These are phyloP conservation scores for Domatiomyces globalis DNA, from an alignment of 2,329 filamentous ascomycete genomes.

Conservation along the genomic window DNA sequence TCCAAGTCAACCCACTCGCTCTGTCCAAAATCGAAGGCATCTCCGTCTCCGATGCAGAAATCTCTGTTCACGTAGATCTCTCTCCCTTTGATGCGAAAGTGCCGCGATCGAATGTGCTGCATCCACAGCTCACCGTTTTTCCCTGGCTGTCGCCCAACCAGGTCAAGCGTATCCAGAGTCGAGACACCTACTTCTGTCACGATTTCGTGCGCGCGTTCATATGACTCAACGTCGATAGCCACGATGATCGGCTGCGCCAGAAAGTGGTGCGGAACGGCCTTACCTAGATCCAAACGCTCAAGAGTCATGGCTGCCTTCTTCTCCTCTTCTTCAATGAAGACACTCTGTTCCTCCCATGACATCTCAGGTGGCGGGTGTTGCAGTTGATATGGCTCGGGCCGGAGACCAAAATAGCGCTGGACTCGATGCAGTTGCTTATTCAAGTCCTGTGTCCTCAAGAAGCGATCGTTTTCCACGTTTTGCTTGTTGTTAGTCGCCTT, in stretches of 20 bases:
- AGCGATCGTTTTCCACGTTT: constrained; percentile 33
- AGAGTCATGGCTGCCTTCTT: constrained; percentile 18
- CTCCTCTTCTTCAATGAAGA: constrained; percentile 17
- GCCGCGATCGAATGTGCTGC: constrained; percentile 50
- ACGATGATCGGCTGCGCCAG: constrained; percentile 54
- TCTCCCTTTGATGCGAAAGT: constrained; percentile 64
- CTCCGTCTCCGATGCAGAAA: constrained; percentile 60
- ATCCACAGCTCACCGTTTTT: constrained; percentile 52
- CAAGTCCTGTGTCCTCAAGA: constrained; percentile 34
- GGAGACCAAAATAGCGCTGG: constrained; percentile 58
- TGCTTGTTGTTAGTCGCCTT: constrained; percentile 36
- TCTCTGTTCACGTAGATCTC: constrained; percentile 49
- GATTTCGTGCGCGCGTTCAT: constrained; percentile 49
- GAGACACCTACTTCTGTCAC: constrained; percentile 82
- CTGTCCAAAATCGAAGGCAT: constrained; percentile 56
- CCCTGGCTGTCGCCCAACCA: constrained; percentile 46
- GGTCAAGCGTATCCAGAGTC: constrained; percentile 55
- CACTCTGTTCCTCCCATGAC: constrained; percentile 18
- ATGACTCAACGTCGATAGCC: constrained; percentile 69
- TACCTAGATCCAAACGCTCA: constrained; percentile 31
- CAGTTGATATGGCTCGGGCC: constrained; percentile 24
- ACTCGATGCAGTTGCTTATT: constrained; percentile 40
- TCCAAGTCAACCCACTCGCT: constrained; percentile 41
- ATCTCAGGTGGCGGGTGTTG: constrained; percentile 8
- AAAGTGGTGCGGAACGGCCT: constrained; percentile 33